Evolutionary conservation across 441 rosid species (phyloP).

Genomic region (Populus hybrid): DNA sequence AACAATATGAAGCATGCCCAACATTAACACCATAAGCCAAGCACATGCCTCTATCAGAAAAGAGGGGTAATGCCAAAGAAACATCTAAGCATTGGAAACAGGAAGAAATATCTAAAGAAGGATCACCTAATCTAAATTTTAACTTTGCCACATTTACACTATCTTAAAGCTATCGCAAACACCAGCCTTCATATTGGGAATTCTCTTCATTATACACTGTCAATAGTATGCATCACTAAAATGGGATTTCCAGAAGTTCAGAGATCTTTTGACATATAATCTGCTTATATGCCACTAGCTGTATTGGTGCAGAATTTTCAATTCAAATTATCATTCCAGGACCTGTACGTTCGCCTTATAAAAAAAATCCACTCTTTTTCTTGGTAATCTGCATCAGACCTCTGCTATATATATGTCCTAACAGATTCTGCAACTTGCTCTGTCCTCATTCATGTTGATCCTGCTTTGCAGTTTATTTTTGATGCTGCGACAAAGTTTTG

Average conservation of each 20-base stretch:
- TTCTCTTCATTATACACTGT: background rate
- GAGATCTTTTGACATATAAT: background rate
- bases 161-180: background rate
- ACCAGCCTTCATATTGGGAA: background rate
- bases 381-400: background rate
- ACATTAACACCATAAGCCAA: background rate
- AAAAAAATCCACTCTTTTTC: background rate
- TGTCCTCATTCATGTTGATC: background rate
- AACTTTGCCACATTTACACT: background rate
- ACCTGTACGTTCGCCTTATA: background rate
- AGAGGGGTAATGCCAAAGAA: background rate
- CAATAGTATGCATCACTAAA: background rate
- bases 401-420: background rate
- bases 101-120: background rate
- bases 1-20: background rate
- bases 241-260: background rate
- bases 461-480: constrained; percentile 55
- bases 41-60: background rate
- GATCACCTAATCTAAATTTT: background rate
- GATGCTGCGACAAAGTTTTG: constrained; percentile 62
- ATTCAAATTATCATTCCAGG: background rate
- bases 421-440: constrained; percentile 9
- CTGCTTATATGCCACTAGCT: background rate
- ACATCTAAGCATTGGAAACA: background rate
- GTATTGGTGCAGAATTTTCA: background rate